Base-by-base conservation (phyloP, 1,284 basidiomycete genomes). In the Heliocybe sulcata region DNA sequence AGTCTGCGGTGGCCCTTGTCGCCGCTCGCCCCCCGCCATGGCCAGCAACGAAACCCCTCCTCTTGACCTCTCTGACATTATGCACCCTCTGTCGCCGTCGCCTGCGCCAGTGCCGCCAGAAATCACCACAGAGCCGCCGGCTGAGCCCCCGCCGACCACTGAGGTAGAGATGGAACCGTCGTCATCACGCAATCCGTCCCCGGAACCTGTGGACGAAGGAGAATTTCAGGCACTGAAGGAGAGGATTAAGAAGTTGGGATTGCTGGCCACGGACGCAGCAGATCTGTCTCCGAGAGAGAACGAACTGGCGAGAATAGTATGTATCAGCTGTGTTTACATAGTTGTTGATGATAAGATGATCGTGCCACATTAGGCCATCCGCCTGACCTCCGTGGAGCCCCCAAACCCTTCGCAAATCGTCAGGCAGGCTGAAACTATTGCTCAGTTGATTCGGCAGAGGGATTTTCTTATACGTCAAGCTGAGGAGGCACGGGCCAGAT, bases 371-470 rank as follows among this genome's bases (percentile, higher is more conserved):
- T 22, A 87, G 84, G 73, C 85, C 22, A 61, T 81, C 20, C 74
- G 74, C 51, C 68, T 87, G 25, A 78, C 76, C 11, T 65, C 70
- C 53, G 67, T 62, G 56, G 56, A 65, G 63, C 55, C 72, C 66
- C 63, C 74, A 63, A 58, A 69, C 57, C 57, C 72, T 3, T 64
- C 73, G 2, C 86, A 88, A 61, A 68, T 88, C 1, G 63, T 77
- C 22, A 69, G 70, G 47, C 86, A 89, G 60, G 86, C 86, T 6
- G 75, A 78, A 22, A 75, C 75, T 11, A 88, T 89, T 59, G 70
- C 77, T 3, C 67, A 71, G 1, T 67, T 89, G 14, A 75, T 71
- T 1, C 62, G 68, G 16, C 84, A 90, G 59, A 75, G 82, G n/a
- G 78, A 86, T 59, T 75, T 78, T 55, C 60, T 88, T 11, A 57